phyloP scores from a whole-genome alignment of 768 basidiomycete genomes.

The Rhodosporidiobolus odoratus region DNA sequence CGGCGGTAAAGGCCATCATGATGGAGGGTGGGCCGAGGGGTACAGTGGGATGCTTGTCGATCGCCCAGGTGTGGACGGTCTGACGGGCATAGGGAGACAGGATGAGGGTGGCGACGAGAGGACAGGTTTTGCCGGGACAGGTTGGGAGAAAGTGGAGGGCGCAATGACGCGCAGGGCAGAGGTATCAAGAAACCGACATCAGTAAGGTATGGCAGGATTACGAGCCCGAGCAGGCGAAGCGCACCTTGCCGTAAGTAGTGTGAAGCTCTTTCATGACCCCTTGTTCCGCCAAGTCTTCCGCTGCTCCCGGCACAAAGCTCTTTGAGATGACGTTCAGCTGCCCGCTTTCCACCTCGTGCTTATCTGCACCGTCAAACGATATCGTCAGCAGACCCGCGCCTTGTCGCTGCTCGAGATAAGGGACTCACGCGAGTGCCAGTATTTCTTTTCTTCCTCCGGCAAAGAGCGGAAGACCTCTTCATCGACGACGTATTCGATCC shows the following conservation, averaged over 20 bases:
- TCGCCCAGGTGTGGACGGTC: slow-evolving; percentile 47
- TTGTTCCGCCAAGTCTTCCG: slow-evolving; percentile 49
- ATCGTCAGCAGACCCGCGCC: neutral
- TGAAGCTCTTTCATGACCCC: slow-evolving; percentile 52
- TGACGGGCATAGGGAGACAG: neutral
- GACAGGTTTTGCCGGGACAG: neutral
- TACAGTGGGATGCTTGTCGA: slow-evolving; percentile 40
- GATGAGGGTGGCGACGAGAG: too few relatives aligned
- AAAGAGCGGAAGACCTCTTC: slow-evolving; percentile 52
- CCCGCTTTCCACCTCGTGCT: slow-evolving; percentile 32
- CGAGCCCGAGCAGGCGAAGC: neutral
- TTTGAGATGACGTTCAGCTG: slow-evolving; percentile 14
- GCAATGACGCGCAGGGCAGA: neutral
- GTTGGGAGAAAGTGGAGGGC: neutral
- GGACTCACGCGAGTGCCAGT: slow-evolving; percentile 52
- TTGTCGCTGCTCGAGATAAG: neutral
- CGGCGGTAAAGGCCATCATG: slow-evolving; percentile 52
- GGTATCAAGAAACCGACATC: neutral
- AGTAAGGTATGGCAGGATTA: too few relatives aligned
- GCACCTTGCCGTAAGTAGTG: slow-evolving; percentile 54
- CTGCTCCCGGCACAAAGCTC: slow-evolving; percentile 24
- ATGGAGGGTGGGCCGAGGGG: slow-evolving; percentile 51
- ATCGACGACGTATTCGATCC: slow-evolving; percentile 53
- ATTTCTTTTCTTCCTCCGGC: slow-evolving; percentile 52
- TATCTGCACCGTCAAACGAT: neutral